Conservation (phyloP, 495 filamentous ascomycete genomes). For the Platismatia glauca region DNA sequence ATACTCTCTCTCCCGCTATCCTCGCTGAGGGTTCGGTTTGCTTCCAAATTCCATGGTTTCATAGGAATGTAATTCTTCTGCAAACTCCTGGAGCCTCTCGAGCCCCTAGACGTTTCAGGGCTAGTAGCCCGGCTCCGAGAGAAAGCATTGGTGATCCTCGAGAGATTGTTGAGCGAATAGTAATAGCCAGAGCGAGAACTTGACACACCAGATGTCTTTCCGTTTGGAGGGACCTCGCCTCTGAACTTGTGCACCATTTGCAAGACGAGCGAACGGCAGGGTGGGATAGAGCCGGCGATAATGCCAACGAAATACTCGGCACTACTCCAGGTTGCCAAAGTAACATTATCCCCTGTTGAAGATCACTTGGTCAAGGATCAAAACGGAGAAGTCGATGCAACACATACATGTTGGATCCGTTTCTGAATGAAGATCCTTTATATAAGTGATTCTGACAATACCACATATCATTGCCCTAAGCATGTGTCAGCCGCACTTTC, state of each 20-base stretch:
- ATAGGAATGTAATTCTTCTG: neutral
- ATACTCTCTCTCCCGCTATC: conserved; percentile 2
- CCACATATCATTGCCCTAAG: conserved; percentile 3
- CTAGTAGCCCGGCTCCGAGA: neutral
- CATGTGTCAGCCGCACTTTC: neutral
- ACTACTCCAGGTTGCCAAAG: neutral
- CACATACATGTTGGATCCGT: conserved; percentile 1
- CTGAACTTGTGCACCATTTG: neutral
- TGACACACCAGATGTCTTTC: neutral
- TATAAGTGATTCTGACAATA: neutral
- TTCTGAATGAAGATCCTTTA: neutral
- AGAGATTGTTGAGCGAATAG: neutral
- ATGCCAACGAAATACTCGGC: conserved; percentile 1
- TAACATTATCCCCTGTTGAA: neutral
- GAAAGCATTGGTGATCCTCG: neutral
- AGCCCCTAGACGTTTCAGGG: neutral
- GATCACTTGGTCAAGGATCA: neutral
- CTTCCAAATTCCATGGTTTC: neutral
- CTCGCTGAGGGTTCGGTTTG: neutral
- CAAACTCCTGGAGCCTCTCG: neutral
- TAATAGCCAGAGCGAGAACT: neutral
- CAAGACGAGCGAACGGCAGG: neutral
- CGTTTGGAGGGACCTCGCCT: neutral
- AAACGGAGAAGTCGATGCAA: neutral
- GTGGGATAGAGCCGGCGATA: conserved; percentile 2